Conservation (phyloP, 805 yeast genomes). For the Saccharomycopsis vini region DNA sequence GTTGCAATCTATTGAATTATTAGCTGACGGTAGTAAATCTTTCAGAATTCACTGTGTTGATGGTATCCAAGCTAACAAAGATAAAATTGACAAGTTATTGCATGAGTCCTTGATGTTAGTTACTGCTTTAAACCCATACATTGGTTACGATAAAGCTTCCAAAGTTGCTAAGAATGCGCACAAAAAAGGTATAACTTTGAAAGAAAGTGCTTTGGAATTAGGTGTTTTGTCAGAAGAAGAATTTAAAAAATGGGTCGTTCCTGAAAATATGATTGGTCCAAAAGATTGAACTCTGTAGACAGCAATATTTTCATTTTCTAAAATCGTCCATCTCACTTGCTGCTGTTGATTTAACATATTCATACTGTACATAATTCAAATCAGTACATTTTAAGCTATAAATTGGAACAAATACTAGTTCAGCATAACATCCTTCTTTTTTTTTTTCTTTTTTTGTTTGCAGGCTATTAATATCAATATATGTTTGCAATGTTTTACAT, state of each 20-base stretch:
- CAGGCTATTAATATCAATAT: too few relatives aligned
- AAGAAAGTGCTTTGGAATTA: constrained; percentile 88
- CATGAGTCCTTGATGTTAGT: constrained; percentile 97
- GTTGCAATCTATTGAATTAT: constrained; percentile 74
- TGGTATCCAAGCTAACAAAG: constrained; percentile 83
- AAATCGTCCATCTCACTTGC: too few relatives aligned
- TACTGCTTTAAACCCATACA: constrained; percentile 97
- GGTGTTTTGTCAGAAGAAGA: constrained; percentile 76
- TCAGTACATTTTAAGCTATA: too few relatives aligned
- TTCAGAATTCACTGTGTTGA: constrained; percentile 94
- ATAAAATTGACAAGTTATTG: constrained; percentile 77
- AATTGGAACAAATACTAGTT: too few relatives aligned
- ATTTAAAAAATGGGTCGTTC: constrained; percentile 94
- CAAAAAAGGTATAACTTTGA: constrained; percentile 92
- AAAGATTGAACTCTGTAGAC: constrained; percentile 25
- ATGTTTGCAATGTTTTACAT: too few relatives aligned
- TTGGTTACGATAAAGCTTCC: constrained; percentile 95
- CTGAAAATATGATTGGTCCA: constrained; percentile 98
- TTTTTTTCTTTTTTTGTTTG: too few relatives aligned
- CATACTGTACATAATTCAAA: too few relatives aligned
- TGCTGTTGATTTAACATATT: too few relatives aligned
- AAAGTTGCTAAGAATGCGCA: constrained; percentile 98
- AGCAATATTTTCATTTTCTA: too few relatives aligned
- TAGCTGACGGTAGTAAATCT: constrained; percentile 83
- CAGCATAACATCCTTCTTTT: too few relatives aligned